A percentile compares a stretch with the other conserved stretches of the same genome.
phyloP scores from a whole-genome alignment of 2,329 filamentous ascomycete species.

The Penicillium sp. region DNA sequence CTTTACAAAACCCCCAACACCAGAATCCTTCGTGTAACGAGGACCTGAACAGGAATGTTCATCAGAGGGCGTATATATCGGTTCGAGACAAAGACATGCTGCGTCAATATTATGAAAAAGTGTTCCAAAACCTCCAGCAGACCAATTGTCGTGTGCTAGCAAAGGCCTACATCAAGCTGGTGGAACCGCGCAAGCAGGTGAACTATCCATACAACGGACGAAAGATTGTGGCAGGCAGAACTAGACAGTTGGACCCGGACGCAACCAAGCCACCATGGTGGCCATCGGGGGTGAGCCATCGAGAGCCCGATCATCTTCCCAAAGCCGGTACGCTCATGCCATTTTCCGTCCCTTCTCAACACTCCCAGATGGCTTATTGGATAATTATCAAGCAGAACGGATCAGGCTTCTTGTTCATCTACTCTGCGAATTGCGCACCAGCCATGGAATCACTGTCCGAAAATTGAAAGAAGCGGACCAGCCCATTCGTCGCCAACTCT shows the following conservation, averaged over 20 bases:
- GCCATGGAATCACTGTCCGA: slow-evolving; percentile 33
- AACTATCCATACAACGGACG: slow-evolving; percentile 35
- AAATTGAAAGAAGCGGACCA: slow-evolving; percentile 38
- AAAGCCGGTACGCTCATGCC: slow-evolving; percentile 25
- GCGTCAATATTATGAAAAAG: slow-evolving; percentile 31
- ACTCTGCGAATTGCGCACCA: slow-evolving; percentile 34
- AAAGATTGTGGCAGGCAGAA: slow-evolving; percentile 29
- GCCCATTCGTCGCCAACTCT: slow-evolving; percentile 36
- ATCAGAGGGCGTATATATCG: slow-evolving; percentile 23
- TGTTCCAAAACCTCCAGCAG: slow-evolving; percentile 32
- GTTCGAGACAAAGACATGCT: slow-evolving; percentile 22
- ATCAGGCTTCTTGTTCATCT: slow-evolving; percentile 39
- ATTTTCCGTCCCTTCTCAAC: background rate
- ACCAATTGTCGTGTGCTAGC: slow-evolving; percentile 34
- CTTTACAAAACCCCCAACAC: slow-evolving; percentile 2
- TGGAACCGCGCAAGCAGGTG: slow-evolving; percentile 35
- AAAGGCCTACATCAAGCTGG: slow-evolving; percentile 34
- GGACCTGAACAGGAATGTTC: slow-evolving; percentile 18
- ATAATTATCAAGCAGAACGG: slow-evolving; percentile 25
- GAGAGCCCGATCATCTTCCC: slow-evolving; percentile 33
- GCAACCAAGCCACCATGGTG: slow-evolving; percentile 34
- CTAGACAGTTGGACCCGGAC: slow-evolving; percentile 30
- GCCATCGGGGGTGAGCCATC: slow-evolving; percentile 31
- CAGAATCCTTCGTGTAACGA: slow-evolving; percentile 10
- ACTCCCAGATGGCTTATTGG: background rate